These are phyloP conservation scores for Dendrocalamus sinicus DNA, from an alignment of 176 grass and related monocot genomes.

Conservation along the genomic window DNA sequence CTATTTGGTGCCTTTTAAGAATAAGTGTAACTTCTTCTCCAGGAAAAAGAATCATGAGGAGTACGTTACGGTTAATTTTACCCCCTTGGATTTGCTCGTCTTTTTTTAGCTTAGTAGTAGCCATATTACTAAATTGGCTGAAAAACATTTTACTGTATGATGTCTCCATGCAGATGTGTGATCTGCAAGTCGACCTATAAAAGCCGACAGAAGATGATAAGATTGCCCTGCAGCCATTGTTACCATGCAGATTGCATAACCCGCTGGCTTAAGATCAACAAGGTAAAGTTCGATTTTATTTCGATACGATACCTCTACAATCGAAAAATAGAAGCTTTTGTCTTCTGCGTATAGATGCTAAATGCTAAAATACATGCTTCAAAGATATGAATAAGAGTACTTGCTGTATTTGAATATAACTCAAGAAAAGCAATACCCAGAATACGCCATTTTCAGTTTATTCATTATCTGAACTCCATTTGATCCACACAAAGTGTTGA, in stretches of 20 bases:
- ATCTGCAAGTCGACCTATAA: constrained; percentile 68
- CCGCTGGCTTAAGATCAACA: constrained; percentile 83
- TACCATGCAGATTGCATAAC: constrained; percentile 78
- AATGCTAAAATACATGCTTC: constrained; percentile 19
- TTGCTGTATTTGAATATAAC: not conserved
- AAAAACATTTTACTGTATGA: constrained; percentile 4
- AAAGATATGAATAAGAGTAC: not conserved
- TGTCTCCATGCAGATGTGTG: constrained; percentile 61
- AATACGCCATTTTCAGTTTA: constrained; percentile 13
- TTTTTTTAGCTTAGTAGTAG: constrained; percentile 16
- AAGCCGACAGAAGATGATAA: constrained; percentile 67
- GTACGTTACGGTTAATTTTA: constrained; percentile 52
- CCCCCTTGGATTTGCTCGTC: not conserved
- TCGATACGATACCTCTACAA: not conserved
- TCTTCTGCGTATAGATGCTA: constrained; percentile 7
- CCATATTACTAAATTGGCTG: constrained; percentile 1
- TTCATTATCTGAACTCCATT: constrained; percentile 24
- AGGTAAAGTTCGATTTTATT: constrained; percentile 48
- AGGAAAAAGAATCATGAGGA: constrained; percentile 57
- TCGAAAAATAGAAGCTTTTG: not conserved
- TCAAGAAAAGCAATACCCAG: constrained; percentile 6
- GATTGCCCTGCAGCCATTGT: constrained; percentile 66
- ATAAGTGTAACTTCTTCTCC: constrained; percentile 65
- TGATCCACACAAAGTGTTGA: not conserved
- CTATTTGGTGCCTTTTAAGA: constrained; percentile 60